Base-by-base conservation (phyloP, 176 grass and related monocot genomes). In the Phoenix roebelenii region DNA sequence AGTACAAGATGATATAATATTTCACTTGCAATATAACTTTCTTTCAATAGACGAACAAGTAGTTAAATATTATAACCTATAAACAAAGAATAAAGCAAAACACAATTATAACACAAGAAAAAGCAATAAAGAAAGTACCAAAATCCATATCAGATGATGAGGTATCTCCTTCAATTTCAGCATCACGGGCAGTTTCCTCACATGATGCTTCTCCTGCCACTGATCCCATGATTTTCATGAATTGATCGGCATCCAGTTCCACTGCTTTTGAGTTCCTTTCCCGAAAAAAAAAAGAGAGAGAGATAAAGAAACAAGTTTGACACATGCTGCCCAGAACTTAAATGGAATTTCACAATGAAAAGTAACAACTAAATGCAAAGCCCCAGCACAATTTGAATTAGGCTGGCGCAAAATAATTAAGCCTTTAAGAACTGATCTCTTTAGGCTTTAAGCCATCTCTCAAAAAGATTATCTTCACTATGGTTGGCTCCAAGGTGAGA, bases 161-260 rank as follows among this genome's bases (percentile, higher is more conserved):
- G 5, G 84, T 74, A 49, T 82, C 76, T 60, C 70, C 58, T 85
- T 76, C 80, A 77, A 77, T 60, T 63, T 53, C 67, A 9, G 26
- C 59, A 75, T 61, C 74, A 39, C 66, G 58, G 32, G 23, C 72
- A 48, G 30, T 67, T 66, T 63, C 65, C 55, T 70, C 75, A 44
- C 32, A 44, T 72, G 87, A 77, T 49, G 14, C 30, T 20, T 64
- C 69, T 62, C 77, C 79, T 30, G 85, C 57, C 28, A 85, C 78
- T 3, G 87, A 97, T 61, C 85, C 78, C 84, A 97, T 88, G 29
- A 84, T 81, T 73, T 97, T 91, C 59, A 91, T 83, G 59, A 97
- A 97, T 65, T 91, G 84, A 49, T 85, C 80, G 51, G 83, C 81
- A 87, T 97, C 87, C 69, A 97, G 75, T 76, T 97, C 76, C 44